Base-by-base conservation (phyloP, 2,329 filamentous ascomycete species). In the Cytospora chrysosperma region DNA sequence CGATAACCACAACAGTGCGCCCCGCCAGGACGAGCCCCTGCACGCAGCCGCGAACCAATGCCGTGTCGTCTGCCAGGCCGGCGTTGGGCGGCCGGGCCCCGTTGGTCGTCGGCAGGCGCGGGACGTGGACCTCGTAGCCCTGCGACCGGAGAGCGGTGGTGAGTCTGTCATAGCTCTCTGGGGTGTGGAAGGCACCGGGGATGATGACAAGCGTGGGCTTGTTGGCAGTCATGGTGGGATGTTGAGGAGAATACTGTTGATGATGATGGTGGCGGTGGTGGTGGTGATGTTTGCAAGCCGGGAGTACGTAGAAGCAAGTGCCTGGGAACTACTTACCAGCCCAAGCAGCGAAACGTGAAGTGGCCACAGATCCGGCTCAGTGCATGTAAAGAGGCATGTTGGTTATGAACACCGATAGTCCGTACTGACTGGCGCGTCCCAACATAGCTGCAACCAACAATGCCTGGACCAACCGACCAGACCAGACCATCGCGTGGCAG, bases 151-250 rank as follows among this genome's bases (percentile, higher is more conserved):
- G 59, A 21, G 59, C 51, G 19, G 34, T 3, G 10, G 40, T 32
- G 52, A 56, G 51, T 47, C 55, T 55, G 37, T 17, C 8, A 13
- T 61, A 61, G 28, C 59, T 55, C n/a, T 49, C 52, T 8, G 50
- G 51, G 7, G 50, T 55, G 5, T 10, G 10, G 40, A 56, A 61
- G 24, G 59, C 59, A n/a, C 51, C 59, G 32, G 32, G n/a, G 24
- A 61, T 55, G n/a, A 61, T 61, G 28, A 61, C 24, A 5, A 61
- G n/a, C 50, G 59, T 27, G n/a, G 59, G 51, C 21, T 61, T 55
- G 17, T 61, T 47, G 51, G 51, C 37, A 13, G 49, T 32, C 50
- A 54, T 54, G 26, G 8, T 27, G 1, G 17, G n/a, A 28, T 10
- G 49, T 53, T 8, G 34, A 19, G 7, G 26, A 12, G 3, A 32